A percentile compares a stretch with the other conserved stretches of the same genome.
Evolutionary conservation across 306 rosid species (phyloP).

Genomic region (Prunus fruticosa): DNA sequence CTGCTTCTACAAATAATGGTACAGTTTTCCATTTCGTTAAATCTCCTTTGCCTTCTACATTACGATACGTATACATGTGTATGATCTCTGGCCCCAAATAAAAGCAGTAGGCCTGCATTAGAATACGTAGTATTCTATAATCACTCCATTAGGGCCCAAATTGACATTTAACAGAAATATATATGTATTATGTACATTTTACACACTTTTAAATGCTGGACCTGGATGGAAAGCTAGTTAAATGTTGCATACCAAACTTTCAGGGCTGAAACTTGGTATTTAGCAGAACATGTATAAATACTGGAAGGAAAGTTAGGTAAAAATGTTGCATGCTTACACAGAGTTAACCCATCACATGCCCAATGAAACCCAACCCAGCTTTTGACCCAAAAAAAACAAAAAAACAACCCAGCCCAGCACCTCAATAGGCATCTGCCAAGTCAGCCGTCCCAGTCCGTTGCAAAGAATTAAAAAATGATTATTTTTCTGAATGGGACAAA

Average conservation of each 20-base stretch:
- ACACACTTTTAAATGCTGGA: too few relatives aligned
- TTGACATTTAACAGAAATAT: background rate
- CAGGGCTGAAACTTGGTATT: background rate
- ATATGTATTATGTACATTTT: too few relatives aligned
- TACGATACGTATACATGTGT: too few relatives aligned
- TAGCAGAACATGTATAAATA: background rate
- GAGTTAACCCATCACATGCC: background rate
- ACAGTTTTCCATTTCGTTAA: background rate
- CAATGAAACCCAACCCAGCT: background rate
- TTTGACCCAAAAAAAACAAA: too few relatives aligned
- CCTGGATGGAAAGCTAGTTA: too few relatives aligned
- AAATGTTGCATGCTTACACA: background rate
- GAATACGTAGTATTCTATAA: too few relatives aligned
- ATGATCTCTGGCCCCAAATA: background rate
- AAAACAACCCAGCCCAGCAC: background rate
- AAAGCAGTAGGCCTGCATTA: too few relatives aligned
- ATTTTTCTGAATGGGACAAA: background rate
- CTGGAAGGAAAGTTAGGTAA: background rate
- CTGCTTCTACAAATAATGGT: background rate
- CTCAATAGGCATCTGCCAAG: background rate
- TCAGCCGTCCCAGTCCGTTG: background rate
- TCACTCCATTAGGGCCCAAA: background rate
- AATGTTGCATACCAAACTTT: too few relatives aligned
- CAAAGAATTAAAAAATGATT: background rate
- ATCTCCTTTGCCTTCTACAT: background rate